phyloP scores from a whole-genome alignment of 495 filamentous ascomycete species.

The Amphirosellinia nigrospora region DNA sequence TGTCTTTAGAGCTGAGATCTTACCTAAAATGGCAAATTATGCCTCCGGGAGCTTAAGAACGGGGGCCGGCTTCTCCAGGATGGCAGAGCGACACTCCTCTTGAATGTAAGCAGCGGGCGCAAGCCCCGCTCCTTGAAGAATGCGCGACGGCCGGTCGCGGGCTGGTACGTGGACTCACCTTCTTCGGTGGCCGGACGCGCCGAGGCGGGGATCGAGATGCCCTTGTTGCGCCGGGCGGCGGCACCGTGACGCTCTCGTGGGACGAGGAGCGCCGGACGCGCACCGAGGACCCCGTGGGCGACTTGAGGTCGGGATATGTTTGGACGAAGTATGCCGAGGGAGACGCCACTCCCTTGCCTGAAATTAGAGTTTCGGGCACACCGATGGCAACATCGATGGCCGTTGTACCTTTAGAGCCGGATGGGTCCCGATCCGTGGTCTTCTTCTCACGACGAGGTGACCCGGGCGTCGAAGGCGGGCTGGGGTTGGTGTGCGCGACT shows the following conservation, averaged over 20 bases:
- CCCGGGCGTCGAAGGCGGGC: neutral
- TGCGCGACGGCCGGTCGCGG: neutral
- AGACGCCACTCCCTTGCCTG: neutral
- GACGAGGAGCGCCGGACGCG: constrained; percentile 1
- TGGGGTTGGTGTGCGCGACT: neutral
- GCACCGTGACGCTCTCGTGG: constrained; percentile 8
- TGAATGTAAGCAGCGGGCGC: constrained; percentile 5
- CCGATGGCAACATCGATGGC: constrained; percentile 6
- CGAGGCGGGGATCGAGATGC: constrained; percentile 15
- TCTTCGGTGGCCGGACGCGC: neutral
- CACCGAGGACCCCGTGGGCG: constrained; percentile 19
- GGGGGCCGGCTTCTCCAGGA: neutral
- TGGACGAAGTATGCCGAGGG: constrained; percentile 10
- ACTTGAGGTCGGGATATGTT: neutral
- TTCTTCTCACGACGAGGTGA: neutral
- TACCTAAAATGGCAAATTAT: too few species aligned
- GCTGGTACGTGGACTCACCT: neutral
- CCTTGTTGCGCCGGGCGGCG: constrained; percentile 20
- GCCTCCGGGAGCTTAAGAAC: too few species aligned
- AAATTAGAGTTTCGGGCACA: neutral
- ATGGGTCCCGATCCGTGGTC: neutral
- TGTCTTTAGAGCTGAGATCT: too few species aligned
- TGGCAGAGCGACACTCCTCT: constrained; percentile 14
- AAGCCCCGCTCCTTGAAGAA: constrained; percentile 23
- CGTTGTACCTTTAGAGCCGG: neutral